These are phyloP conservation scores for Irpex rosettiformis DNA, from an alignment of 1,284 basidiomycete species.

Conservation along the genomic window DNA sequence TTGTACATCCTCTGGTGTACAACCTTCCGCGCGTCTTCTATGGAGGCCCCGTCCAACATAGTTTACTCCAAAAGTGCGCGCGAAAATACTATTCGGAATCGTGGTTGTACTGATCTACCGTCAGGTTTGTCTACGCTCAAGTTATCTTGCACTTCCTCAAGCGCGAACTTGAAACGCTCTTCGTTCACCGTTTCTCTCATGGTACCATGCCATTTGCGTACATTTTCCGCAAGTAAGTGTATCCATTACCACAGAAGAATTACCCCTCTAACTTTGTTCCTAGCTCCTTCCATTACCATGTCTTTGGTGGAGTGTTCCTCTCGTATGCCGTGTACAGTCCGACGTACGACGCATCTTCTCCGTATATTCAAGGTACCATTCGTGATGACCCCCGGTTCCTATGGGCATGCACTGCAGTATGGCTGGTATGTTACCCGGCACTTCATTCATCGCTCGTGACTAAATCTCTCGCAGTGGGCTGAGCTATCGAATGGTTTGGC, in stretches of 20 bases:
- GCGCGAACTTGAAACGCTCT: constrained; percentile 91
- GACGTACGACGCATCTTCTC: constrained; percentile 56
- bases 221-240: constrained; percentile 85
- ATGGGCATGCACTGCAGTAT: constrained; percentile 62
- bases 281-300: constrained; percentile 87
- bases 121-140: constrained; percentile 69
- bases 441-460: not conserved
- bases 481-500: constrained; percentile 86
- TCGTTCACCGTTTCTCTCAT: constrained; percentile 94
- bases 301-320: constrained; percentile 78
- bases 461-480: constrained; percentile 52
- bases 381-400: constrained; percentile 72
- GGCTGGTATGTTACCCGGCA: constrained; percentile 49
- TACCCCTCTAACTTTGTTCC: constrained; percentile 4
- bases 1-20: constrained; percentile 91
- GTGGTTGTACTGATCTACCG: not conserved
- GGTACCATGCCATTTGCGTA: constrained; percentile 90
- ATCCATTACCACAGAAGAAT: not conserved
- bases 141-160: constrained; percentile 89
- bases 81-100: not conserved
- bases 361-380: constrained; percentile 64
- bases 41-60: constrained; percentile 66
- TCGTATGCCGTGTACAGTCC: constrained; percentile 82
- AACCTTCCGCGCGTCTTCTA: constrained; percentile 69
- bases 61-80: constrained; percentile 70